Evolutionary conservation across 2,329 filamentous ascomycete species (phyloP).

Genomic region (Diplodia scrobiculata): DNA sequence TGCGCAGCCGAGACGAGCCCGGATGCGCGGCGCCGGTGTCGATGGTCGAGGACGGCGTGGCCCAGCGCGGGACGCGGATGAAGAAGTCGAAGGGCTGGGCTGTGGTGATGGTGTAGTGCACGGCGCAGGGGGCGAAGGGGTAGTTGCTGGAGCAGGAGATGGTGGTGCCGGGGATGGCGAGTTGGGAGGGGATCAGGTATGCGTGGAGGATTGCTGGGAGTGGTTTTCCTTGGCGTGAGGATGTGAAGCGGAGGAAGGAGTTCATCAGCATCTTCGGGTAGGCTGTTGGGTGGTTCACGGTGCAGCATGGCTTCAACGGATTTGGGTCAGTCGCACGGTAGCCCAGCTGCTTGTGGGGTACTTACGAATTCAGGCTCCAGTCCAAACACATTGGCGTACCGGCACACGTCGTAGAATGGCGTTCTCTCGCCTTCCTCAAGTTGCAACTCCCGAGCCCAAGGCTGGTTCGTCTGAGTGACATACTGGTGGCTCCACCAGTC

Average conservation of each 20-base stretch:
- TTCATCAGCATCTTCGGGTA: constrained; percentile 7
- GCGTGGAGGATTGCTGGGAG: not conserved
- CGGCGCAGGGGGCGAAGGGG: constrained; percentile 4
- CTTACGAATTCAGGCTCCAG: constrained; percentile 6
- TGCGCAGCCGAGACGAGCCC: not conserved
- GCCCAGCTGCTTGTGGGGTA: not conserved
- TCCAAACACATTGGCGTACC: constrained; percentile 1
- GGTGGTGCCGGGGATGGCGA: not conserved
- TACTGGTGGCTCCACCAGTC: constrained; percentile 59
- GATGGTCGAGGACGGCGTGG: not conserved
- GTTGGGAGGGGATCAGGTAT: not conserved
- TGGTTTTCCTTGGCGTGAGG: not conserved
- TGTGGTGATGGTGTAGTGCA: not conserved
- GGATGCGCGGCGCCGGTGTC: not conserved
- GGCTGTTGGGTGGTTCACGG: not conserved
- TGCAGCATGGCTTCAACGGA: not conserved
- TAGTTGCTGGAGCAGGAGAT: constrained; percentile 1
- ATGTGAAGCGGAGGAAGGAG: not conserved
- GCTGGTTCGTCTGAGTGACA: constrained; percentile 53
- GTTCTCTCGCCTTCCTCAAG: not conserved
- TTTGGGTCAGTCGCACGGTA: no score
- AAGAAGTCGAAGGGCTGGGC: not conserved
- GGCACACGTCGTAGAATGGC: constrained; percentile 2
- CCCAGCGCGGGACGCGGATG: constrained; percentile 6
- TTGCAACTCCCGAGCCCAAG: not conserved